phyloP scores from a whole-genome alignment of 2,329 filamentous ascomycete genomes.

The Cercospora zeae-maydis region DNA sequence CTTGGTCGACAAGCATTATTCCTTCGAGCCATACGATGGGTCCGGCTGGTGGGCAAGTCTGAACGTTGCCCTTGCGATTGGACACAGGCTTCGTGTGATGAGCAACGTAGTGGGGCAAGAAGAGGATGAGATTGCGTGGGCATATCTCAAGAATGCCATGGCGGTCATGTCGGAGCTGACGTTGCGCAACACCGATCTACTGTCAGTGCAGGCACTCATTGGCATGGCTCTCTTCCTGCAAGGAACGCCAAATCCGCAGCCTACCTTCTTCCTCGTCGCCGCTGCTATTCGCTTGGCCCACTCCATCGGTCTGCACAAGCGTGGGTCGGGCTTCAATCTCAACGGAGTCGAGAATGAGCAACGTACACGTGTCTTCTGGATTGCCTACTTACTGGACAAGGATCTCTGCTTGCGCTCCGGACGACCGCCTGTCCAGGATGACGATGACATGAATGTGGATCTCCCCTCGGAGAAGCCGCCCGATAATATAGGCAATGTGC shows the following conservation, averaged over 20 bases:
- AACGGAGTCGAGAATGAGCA: conserved; percentile 95
- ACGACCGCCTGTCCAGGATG: conserved; percentile 67
- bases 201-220: conserved; percentile 89
- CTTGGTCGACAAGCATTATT: conserved; percentile 90
- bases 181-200: conserved; percentile 90
- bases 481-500: conserved; percentile 93
- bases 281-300: conserved; percentile 87
- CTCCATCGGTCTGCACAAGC: conserved; percentile 92
- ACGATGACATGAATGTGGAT: conserved; percentile 91
- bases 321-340: conserved; percentile 85
- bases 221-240: conserved; percentile 94
- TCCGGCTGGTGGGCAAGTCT: conserved; percentile 98
- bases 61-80: conserved; percentile 90
- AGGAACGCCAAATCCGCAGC: conserved; percentile 93
- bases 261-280: conserved; percentile 84
- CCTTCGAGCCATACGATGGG: conserved; percentile 84
- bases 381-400: conserved; percentile 70
- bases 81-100: conserved; percentile 89
- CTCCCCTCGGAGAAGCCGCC: conserved; percentile 84
- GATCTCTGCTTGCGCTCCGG: conserved; percentile 71
- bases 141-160: conserved; percentile 94
- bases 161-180: conserved; percentile 87
- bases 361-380: conserved; percentile 73
- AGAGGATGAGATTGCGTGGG: conserved; percentile 93
- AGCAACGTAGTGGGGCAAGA: conserved; percentile 86